phyloP scores from a whole-genome alignment of 2,329 filamentous ascomycete genomes.

The Penicillium rolfsii region DNA sequence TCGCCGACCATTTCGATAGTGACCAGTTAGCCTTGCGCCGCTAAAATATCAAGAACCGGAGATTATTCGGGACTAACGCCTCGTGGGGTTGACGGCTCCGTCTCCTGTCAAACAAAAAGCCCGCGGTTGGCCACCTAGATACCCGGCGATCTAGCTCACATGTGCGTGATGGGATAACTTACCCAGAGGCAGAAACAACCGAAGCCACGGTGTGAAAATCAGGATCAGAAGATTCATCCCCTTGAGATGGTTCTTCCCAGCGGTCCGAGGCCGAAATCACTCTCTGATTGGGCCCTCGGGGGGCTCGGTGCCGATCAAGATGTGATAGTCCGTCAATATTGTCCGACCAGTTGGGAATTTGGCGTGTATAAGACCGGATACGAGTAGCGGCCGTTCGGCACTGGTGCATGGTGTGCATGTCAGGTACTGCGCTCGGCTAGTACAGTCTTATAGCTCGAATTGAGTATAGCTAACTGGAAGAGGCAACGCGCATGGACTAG shows the following conservation, averaged over 20 bases:
- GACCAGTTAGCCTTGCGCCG: not conserved
- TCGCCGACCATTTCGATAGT: conserved; percentile 17
- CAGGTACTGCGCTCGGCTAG: conserved; percentile 1
- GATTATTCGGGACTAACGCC: conserved; percentile 19
- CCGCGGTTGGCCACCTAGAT: conserved; percentile 7
- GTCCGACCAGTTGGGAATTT: conserved; percentile 5
- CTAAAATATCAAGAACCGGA: conserved; percentile 2
- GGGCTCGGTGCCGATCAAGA: not conserved
- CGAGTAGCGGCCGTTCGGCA: not conserved
- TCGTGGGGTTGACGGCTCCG: conserved; percentile 12
- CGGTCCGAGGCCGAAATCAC: conserved; percentile 1
- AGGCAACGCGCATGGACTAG: not conserved
- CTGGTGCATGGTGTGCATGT: not conserved
- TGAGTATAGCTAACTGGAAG: not conserved
- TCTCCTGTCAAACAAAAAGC: conserved; percentile 5
- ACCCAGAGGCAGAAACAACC: not conserved
- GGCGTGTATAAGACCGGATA: conserved; percentile 1
- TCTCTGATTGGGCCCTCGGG: conserved; percentile 1
- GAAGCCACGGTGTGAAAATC: not conserved
- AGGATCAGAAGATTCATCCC: not conserved
- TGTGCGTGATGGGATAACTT: conserved; percentile 16
- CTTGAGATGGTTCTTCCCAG: conserved; percentile 6
- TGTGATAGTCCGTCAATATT: not conserved
- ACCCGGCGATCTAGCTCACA: conserved; percentile 1
- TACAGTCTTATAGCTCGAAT: not conserved